Percentiles rank a stretch among this genome's conserved stretches.
Conservation (phyloP, 192 early-diverging fungal species). For the Chytriomyces hyalinus region DNA sequence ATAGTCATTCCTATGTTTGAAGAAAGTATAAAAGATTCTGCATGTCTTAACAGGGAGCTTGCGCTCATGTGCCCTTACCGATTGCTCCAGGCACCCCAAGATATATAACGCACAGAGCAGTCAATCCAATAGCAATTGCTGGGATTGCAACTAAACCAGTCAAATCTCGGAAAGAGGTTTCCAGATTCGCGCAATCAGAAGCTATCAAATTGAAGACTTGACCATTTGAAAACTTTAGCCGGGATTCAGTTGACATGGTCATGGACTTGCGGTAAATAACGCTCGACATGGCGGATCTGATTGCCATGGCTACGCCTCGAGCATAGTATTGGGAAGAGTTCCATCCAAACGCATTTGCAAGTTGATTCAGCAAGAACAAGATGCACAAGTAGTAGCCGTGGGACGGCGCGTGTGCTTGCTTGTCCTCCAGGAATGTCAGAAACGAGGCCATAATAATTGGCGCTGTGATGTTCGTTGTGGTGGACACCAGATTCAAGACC, state of each 20-base stretch:
- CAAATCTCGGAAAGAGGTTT: slow-evolving; percentile 12
- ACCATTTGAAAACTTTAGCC: slow-evolving; percentile 63
- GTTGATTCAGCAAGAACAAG: neutral
- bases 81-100: slow-evolving; percentile 36
- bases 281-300: slow-evolving; percentile 54
- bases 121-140: slow-evolving; percentile 41
- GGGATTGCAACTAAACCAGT: slow-evolving; percentile 34
- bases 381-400: neutral
- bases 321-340: neutral
- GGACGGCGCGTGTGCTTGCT: neutral
- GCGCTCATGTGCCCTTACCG: too few relatives aligned
- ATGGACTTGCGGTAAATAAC: slow-evolving; percentile 66
- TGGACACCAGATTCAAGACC: neutral
- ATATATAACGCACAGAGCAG: slow-evolving; percentile 38
- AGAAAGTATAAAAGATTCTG: too few relatives aligned
- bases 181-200: slow-evolving; percentile 36
- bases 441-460: neutral
- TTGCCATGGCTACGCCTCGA: slow-evolving; percentile 37
- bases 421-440: neutral
- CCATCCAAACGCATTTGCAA: neutral
- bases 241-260: slow-evolving; percentile 54
- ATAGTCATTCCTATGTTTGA: too few relatives aligned
- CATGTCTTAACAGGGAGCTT: too few relatives aligned
- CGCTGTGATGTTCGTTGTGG: neutral
- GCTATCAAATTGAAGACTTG: slow-evolving; percentile 66